A percentile compares a stretch with the other conserved stretches of the same genome.
Conservation (phyloP, 2,329 filamentous ascomycete genomes). For the Fusarium siculi region DNA sequence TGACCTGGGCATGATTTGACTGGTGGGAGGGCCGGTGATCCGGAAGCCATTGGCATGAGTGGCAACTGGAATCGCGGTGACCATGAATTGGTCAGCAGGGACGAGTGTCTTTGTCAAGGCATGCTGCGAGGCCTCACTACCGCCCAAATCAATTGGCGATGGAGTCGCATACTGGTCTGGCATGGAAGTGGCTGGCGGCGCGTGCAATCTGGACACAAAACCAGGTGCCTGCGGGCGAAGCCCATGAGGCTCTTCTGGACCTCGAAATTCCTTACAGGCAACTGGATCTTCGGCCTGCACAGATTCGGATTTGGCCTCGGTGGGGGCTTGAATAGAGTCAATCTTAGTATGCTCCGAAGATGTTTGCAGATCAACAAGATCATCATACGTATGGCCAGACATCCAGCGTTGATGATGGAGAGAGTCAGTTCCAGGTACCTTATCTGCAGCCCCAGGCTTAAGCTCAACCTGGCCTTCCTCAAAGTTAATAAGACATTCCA, state of each 20-base stretch:
- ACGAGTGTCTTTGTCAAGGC: neutral
- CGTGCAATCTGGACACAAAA: constrained; percentile 3
- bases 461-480: constrained; percentile 21
- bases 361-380: neutral
- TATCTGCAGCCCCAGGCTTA: neutral
- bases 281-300: neutral
- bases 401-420: constrained; percentile 58
- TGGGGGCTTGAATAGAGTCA: neutral
- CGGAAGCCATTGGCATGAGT: neutral
- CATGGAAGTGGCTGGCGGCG: neutral
- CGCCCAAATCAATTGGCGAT: neutral
- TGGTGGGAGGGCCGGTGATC: constrained; percentile 26
- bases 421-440: constrained; percentile 56
- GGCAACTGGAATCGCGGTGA: neutral
- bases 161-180: neutral
- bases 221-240: constrained; percentile 37
- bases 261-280: constrained; percentile 4
- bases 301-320: neutral
- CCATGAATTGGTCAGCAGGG: neutral
- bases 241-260: constrained; percentile 17
- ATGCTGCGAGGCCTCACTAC: neutral
- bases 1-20: constrained; percentile 24
- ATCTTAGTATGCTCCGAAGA: neutral
- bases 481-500: neutral
- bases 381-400: constrained; percentile 35